phyloP scores from a whole-genome alignment of 192 early-diverging fungal species.

The Coemansia sp. region DNA sequence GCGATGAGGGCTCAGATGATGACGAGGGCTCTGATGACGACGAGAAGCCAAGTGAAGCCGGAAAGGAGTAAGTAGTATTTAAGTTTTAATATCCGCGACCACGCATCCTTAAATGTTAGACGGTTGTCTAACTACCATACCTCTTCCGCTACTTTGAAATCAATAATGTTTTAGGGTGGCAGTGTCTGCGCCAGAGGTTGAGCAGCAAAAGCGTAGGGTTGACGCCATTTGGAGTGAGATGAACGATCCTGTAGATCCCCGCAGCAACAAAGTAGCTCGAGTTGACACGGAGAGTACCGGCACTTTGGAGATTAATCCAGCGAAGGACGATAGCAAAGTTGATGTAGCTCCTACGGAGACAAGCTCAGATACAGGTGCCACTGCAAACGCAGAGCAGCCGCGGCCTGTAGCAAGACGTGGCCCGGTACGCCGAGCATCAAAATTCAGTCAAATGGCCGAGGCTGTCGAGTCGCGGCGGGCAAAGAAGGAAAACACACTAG shows the following conservation, averaged over 20 bases:
- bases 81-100: not conserved
- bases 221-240: constrained; percentile 50
- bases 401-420: not conserved
- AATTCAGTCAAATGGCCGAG: constrained; percentile 53
- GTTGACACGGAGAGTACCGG: not conserved
- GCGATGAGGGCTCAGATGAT: constrained; percentile 10
- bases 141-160: not conserved
- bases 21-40: constrained; percentile 14
- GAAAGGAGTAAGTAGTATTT: not conserved
- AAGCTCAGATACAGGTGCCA: not conserved
- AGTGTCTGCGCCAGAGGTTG: not conserved
- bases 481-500: constrained; percentile 50
- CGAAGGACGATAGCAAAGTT: not conserved
- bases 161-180: not conserved
- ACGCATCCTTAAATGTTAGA: not conserved
- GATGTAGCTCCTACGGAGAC: not conserved
- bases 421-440: constrained; percentile 35
- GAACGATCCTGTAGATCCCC: constrained; percentile 24
- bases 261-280: constrained; percentile 20
- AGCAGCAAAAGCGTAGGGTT: constrained; percentile 44
- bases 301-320: not conserved
- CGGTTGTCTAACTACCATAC: not conserved
- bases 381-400: constrained; percentile 1
- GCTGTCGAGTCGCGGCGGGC: constrained; percentile 45
- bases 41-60: not conserved